Base-by-base conservation (phyloP, 306 rosid genomes). In the Dryas alaskensis region DNA sequence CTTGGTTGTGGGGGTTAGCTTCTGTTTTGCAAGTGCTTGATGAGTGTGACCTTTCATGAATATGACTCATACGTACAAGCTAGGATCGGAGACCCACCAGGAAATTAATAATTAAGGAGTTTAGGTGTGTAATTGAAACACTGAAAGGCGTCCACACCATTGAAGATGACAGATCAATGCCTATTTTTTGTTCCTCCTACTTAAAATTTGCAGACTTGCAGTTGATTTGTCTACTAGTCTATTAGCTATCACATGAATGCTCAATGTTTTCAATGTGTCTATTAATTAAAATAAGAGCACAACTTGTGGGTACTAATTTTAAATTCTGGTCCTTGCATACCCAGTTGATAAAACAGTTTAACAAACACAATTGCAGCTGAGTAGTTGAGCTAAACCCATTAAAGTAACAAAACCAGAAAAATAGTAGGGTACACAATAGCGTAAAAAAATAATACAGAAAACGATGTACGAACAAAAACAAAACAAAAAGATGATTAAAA, bases 151-250 rank as follows among this genome's bases (percentile, higher is more conserved):
- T 13, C 14, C 22, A 5, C 7, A 50, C 10, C 6, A 69, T 31
- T 17, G 79, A 80, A 40, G 77, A 76, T 10, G 72, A 47, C 76
- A 46, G 60, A 75, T 64, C 78, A 63, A 61, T 54, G 17, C 49
- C 55, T 40, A 60, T 53, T 47, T 71, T 43, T 45, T 31, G 37
- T 9, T 39, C 16, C 71, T 47, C 69, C 52, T 62, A 58, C 68
- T 67, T 43, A 42, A 10, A 40, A 13, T 7, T 45, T 42, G 37
- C 31, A 25, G 4, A 54, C 42, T 14, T 10, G 62, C 53, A 19
- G 10, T 22, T 46, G 55, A 22, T 57, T 17, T 58, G 27, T 60
- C 50, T 58, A 13, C 13, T n/a, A n/a, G 54, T 51, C 44, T 31
- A 50, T 52, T 72, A 51, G 50, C 12, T 42, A 45, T 72, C 74